Base-by-base conservation (phyloP, 1,284 basidiomycete species). In the Ceratobasidium sp. region DNA sequence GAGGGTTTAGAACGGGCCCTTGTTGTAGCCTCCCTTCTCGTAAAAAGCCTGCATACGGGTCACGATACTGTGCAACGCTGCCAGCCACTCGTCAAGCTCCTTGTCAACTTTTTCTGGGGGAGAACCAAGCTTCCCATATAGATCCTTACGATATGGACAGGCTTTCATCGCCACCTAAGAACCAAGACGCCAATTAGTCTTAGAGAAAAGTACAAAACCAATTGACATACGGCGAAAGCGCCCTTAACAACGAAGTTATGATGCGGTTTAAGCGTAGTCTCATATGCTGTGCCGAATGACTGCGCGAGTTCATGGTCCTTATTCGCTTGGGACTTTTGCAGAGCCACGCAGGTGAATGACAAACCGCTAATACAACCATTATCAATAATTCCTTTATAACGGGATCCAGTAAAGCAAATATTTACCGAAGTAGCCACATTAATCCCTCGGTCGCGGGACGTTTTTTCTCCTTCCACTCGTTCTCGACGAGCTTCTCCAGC, bases 121-220 rank as follows among this genome's bases (percentile, higher is more conserved):
- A 63, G 91, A 88, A 26, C 95, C 95, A 66, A 99, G 91, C 86
- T 98, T 98, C 64, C 88, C 87, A 86, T 97, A 98, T 86, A 99
- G 97, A 82, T 93, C 93, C 20, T 89, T 90, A 79, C 97, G 94
- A 86, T 95, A 95, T 0, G 97, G 97, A 87, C 97, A 98, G 0
- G 97, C 96, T 84, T 94, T 98, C 95, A 99, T 96, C 5, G 97
- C 97, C 64, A 97, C 90, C 95, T 97, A 83, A 71, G 63, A 10
- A 80, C 53, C 61, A 40, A 72, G n/a, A 78, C 42, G 42, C 33
- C 58, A 23, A 7, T 77, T 60, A 60, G 69, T 58, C 56, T 26
- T 40, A 23, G 42, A 58, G 53, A 68, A 23, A 51, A 42, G 39
- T 39, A 49, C 18, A 40, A 20, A 20, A n/a, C 6, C 40, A 60